Conservation (phyloP, 345 rosid genomes). For the Euphorbia pulcherrima region DNA sequence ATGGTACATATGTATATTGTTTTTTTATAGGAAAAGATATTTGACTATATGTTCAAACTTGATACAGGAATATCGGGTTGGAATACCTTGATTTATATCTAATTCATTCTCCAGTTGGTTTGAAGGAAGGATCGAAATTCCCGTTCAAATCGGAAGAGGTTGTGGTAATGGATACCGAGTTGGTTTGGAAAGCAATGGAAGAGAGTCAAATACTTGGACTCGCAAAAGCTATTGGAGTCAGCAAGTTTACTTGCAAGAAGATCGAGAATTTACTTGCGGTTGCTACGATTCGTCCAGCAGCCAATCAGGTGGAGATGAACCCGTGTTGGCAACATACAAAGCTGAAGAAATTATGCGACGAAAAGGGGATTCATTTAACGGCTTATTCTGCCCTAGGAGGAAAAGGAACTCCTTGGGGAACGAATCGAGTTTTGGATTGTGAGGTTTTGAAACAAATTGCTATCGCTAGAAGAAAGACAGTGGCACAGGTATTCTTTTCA, state of each 20-base stretch:
- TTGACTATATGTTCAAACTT: too few species aligned
- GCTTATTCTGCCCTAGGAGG: constrained; percentile 38
- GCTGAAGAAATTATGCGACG: constrained; percentile 28
- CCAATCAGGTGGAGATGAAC: constrained; percentile 45
- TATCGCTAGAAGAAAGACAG: constrained; percentile 24
- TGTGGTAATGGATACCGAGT: constrained; percentile 18
- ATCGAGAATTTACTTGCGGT: constrained; percentile 28
- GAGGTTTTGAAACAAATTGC: constrained; percentile 33
- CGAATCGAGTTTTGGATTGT: constrained; percentile 23
- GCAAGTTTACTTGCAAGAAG: constrained; percentile 38
- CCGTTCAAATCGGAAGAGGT: constrained; percentile 9
- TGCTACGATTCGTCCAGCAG: constrained; percentile 35
- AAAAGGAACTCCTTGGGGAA: constrained; percentile 37
- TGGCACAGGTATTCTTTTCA: constrained; percentile 30
- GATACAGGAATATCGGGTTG: constrained; percentile 32
- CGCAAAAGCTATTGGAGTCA: constrained; percentile 38
- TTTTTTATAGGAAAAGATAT: too few species aligned
- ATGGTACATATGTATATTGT: background rate
- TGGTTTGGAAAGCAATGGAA: constrained; percentile 45
- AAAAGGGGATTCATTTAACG: constrained; percentile 26
- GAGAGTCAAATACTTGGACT: constrained; percentile 34
- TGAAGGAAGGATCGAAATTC: constrained; percentile 1
- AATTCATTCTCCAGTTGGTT: constrained; percentile 39
- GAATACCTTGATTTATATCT: constrained; percentile 42
- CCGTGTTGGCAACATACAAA: constrained; percentile 35